Evolutionary conservation across 2,329 filamentous ascomycete species (phyloP).

Genomic region (Fusarium praegraminearum): DNA sequence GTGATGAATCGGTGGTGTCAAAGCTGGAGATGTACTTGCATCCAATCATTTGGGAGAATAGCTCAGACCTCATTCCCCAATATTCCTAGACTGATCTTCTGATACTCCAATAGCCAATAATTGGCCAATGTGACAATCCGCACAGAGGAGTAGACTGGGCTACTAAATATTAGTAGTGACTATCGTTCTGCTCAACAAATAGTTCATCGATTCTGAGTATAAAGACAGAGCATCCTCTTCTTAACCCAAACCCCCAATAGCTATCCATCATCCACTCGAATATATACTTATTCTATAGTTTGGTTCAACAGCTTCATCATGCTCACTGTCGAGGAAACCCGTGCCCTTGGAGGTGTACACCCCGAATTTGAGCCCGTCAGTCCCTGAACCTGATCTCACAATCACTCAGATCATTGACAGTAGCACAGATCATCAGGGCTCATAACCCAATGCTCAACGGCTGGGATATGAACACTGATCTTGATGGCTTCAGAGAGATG

Average conservation of each 20-base stretch:
- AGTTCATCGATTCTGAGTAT: slow-evolving; percentile 1
- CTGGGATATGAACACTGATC: slow-evolving; percentile 43
- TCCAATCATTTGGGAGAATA: slow-evolving; percentile 13
- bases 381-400: background rate
- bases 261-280: background rate
- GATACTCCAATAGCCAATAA: background rate
- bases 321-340: slow-evolving; percentile 45
- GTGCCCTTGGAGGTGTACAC: slow-evolving; percentile 38
- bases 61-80: background rate
- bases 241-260: background rate
- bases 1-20: background rate
- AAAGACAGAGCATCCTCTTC: background rate
- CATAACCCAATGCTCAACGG: slow-evolving; percentile 37
- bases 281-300: background rate
- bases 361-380: slow-evolving; percentile 37
- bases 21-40: background rate
- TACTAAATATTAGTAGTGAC: background rate
- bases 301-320: slow-evolving; percentile 20
- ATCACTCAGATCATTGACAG: slow-evolving; percentile 6
- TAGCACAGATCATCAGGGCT: slow-evolving; percentile 19
- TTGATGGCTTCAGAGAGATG: slow-evolving; percentile 37
- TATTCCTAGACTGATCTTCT: background rate
- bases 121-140: background rate
- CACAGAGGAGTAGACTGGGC: background rate
- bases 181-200: slow-evolving; percentile 9